Evolutionary conservation across 257 asterid species (phyloP).

Genomic region (Rhazya stricta): DNA sequence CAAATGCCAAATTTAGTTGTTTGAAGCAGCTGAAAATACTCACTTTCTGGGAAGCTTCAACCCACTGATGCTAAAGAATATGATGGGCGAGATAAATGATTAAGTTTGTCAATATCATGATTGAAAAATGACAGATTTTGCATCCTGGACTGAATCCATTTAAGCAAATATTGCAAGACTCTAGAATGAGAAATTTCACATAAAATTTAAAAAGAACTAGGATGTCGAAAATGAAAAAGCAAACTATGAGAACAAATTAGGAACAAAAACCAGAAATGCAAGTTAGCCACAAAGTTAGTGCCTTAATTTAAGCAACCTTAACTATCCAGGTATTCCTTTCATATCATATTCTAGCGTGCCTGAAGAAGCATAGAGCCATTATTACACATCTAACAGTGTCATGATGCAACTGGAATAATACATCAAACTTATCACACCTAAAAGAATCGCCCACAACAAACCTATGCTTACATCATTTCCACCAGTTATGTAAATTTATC

Average conservation of each 20-base stretch:
- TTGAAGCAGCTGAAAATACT: background rate
- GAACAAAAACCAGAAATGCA: background rate
- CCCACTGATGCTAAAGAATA: background rate
- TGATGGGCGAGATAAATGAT: background rate
- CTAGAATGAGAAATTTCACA: background rate
- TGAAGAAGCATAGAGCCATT: background rate
- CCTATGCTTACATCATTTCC: background rate
- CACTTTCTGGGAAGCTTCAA: background rate
- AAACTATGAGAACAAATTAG: background rate
- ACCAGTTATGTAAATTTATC: background rate
- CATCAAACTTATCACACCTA: background rate
- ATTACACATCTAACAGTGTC: background rate
- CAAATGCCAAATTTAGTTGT: constrained; percentile 12
- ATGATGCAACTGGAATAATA: background rate
- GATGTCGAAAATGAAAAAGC: background rate
- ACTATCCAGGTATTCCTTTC: background rate
- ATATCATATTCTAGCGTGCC: constrained; percentile 3
- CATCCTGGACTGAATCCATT: background rate
- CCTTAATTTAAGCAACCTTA: background rate
- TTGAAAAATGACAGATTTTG: background rate
- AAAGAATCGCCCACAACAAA: background rate
- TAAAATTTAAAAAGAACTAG: background rate
- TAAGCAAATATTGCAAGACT: background rate
- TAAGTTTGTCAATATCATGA: background rate
- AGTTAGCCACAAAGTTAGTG: background rate